Percentiles rank a stretch among this genome's conserved stretches.
Evolutionary conservation across 2,329 filamentous ascomycete species (phyloP).

Genomic region (Trichoderma semiorbis): DNA sequence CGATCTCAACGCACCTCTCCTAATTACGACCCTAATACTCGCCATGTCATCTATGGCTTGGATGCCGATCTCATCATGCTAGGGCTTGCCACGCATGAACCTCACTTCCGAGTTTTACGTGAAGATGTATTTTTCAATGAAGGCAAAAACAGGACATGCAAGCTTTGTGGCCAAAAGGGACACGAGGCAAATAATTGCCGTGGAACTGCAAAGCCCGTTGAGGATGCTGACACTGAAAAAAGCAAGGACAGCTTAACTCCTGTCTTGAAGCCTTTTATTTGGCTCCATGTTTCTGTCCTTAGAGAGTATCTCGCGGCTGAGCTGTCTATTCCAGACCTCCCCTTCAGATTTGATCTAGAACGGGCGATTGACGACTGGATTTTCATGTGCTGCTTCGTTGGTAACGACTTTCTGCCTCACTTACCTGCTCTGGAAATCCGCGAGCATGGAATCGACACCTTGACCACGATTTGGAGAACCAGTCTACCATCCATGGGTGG

Average conservation of each 20-base stretch:
- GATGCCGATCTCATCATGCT: slow-evolving; percentile 99
- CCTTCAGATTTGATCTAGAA: slow-evolving; percentile 89
- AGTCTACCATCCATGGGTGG: slow-evolving; percentile 89
- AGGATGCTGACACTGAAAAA: slow-evolving; percentile 74
- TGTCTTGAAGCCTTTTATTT: slow-evolving; percentile 86
- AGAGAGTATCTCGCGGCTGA: slow-evolving; percentile 92
- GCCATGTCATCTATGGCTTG: slow-evolving; percentile 95
- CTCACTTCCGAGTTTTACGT: slow-evolving; percentile 90
- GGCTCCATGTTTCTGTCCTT: slow-evolving; percentile 89
- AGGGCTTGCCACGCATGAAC: slow-evolving; percentile 93
- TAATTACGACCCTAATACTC: slow-evolving; percentile 92
- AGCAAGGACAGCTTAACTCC: slow-evolving; percentile 70
- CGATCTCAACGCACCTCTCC: slow-evolving; percentile 87
- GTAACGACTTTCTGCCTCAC: slow-evolving; percentile 97
- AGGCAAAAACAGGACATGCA: slow-evolving; percentile 75
- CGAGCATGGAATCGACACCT: slow-evolving; percentile 92
- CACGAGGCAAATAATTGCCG: slow-evolving; percentile 85
- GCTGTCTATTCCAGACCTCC: slow-evolving; percentile 75
- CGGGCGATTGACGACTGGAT: slow-evolving; percentile 96
- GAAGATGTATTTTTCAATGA: slow-evolving; percentile 97
- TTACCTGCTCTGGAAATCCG: slow-evolving; percentile 95
- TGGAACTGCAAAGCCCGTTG: slow-evolving; percentile 71
- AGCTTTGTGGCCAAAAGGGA: slow-evolving; percentile 85
- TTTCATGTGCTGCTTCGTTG: slow-evolving; percentile 98
- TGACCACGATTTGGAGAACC: slow-evolving; percentile 96